Conservation (phyloP, 2,329 filamentous ascomycete genomes). For the Karstenula rhodostoma region DNA sequence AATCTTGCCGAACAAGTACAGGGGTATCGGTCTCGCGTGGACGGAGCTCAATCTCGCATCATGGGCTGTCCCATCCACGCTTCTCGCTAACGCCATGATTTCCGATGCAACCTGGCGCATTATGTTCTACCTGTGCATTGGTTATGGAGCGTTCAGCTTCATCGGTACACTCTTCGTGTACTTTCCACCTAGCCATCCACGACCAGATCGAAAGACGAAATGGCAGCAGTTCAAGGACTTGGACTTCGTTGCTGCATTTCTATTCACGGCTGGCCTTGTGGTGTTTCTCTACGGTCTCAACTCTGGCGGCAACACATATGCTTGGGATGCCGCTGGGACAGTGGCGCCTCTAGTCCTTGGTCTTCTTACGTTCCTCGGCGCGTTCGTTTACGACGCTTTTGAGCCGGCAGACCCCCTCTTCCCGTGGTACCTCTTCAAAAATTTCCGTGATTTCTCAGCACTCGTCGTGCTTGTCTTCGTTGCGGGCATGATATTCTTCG, state of each 20-base stretch:
- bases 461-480: slow-evolving; percentile 39
- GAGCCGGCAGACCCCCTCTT: slow-evolving; percentile 35
- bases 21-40: slow-evolving; percentile 38
- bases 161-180: slow-evolving; percentile 57
- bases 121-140: slow-evolving; percentile 53
- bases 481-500: slow-evolving; percentile 42
- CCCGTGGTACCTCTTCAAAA: slow-evolving; percentile 39
- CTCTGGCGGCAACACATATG: slow-evolving; percentile 50
- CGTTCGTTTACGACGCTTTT: slow-evolving; percentile 31
- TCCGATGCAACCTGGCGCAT: slow-evolving; percentile 50
- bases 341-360: slow-evolving; percentile 36
- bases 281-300: slow-evolving; percentile 55
- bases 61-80: slow-evolving; percentile 47
- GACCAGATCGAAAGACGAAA: slow-evolving; percentile 39
- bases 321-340: slow-evolving; percentile 36
- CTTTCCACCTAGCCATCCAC: slow-evolving; percentile 56
- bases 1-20: slow-evolving; percentile 30
- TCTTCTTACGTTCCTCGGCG: slow-evolving; percentile 25
- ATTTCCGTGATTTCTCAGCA: slow-evolving; percentile 36
- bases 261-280: slow-evolving; percentile 54
- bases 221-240: slow-evolving; percentile 44
- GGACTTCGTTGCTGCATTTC: slow-evolving; percentile 55
- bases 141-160: slow-evolving; percentile 52
- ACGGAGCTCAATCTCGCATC: slow-evolving; percentile 32
- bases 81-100: slow-evolving; percentile 49